Evolutionary conservation across 176 grass and related monocot genomes (phyloP), one percentile per base, ranked within the genome.

Genomic region (Canna indica): DNA sequence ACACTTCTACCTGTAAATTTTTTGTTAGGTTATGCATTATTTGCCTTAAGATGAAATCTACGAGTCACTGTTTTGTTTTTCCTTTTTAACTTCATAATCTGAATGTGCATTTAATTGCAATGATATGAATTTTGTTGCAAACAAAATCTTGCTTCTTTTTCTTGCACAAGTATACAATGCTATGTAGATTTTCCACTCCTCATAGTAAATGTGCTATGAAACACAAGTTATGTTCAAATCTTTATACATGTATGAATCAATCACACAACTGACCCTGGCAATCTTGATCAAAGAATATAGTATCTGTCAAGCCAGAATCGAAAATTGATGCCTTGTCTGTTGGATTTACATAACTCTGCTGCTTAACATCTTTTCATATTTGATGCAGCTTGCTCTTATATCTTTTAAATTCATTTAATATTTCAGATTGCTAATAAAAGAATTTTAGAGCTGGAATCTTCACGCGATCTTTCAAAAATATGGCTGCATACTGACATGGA

Each of bases 401-500:
- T 46, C 24, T 47, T 33, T 34, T 1, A 31, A 20, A 25, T 22
- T 29, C 17, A 27, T 77, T 25, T 17, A 29, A 52, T 65, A 20
- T 41, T 81, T 77, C 60, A 91, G 91, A 77, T 91, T 76, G 83
- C 86, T 30, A 79, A 90, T 67, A 87, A 73, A 53, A 92, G 86
- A 87, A 83, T 85, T 70, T 79, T 90, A 56, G 88, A 97, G 80
- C 54, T 97, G 34, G 93, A 97, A 85, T 83, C 79, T 85, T 90
- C 84, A 73, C 81, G 88, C 27, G 84, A 92, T 73, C 81, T 97
- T 91, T 83, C 83, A 73, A 97, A 97, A 77, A 79, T 78, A 87
- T 97, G 93, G 88, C 83, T 97, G 69, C 93, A 97, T 41, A 77
- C 77, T 76, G 93, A 97, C 75, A 97, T 97, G 93, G 93, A 97